Percentiles rank a stretch among this genome's conserved stretches.
Conservation (phyloP, 129 eudicot genomes). For the Centella asiatica region DNA sequence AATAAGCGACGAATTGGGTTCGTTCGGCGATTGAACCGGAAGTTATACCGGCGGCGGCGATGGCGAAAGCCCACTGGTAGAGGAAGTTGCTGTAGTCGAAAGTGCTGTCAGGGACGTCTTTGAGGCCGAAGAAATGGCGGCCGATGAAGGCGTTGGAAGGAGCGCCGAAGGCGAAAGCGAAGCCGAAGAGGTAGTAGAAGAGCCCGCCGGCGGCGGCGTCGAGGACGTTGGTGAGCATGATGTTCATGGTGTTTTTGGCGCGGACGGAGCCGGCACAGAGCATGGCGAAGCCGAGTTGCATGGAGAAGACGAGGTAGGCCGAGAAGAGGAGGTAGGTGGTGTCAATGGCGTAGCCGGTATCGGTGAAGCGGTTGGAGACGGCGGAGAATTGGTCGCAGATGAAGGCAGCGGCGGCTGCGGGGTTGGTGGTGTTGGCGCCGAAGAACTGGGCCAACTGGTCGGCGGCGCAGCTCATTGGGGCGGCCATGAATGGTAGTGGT, state of each 20-base stretch:
- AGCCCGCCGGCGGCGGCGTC: conserved; percentile 55
- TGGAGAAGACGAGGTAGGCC: conserved; percentile 45
- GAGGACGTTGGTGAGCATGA: conserved; percentile 45
- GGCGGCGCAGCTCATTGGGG: conserved; percentile 5
- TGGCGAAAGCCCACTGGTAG: conserved; percentile 62
- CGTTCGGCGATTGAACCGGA: conserved; percentile 41
- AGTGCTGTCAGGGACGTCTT: conserved; percentile 15
- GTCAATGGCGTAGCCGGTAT: conserved; percentile 33
- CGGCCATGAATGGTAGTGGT: background rate
- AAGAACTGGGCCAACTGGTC: conserved; percentile 7
- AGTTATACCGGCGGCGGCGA: conserved; percentile 62
- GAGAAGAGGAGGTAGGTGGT: conserved; percentile 47
- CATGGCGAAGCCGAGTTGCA: conserved; percentile 61
- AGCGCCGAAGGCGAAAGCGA: conserved; percentile 45
- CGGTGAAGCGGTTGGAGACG: conserved; percentile 15
- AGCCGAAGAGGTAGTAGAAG: conserved; percentile 41
- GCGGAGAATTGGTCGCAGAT: conserved; percentile 32
- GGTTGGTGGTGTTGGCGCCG: conserved; percentile 21
- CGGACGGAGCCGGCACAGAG: conserved; percentile 56
- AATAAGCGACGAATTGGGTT: conserved; percentile 27
- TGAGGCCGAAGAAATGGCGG: conserved; percentile 33
- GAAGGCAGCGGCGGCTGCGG: conserved; percentile 31
- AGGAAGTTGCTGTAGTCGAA: conserved; percentile 42
- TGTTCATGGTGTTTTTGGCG: conserved; percentile 21
- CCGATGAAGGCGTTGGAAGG: conserved; percentile 52